Conservation (phyloP, 1,284 basidiomycete genomes). For the Leccinum subrobustum region DNA sequence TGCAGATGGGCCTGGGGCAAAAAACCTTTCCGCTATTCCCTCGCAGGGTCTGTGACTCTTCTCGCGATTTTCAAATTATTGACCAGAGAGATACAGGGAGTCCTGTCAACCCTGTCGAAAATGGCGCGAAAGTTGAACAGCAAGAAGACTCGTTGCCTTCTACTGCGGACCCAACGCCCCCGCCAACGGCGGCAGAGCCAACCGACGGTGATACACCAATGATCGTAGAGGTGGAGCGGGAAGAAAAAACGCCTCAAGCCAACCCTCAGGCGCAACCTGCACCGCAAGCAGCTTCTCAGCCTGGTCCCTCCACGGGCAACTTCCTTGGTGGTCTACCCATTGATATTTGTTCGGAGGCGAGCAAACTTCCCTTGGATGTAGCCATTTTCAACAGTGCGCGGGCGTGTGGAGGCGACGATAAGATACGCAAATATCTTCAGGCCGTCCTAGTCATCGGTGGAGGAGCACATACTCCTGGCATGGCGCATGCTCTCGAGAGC, state of each 20-base stretch:
- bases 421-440: slow-evolving; percentile 86
- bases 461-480: slow-evolving; percentile 69
- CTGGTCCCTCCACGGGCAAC: slow-evolving; percentile 21
- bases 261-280: slow-evolving; percentile 21
- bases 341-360: slow-evolving; percentile 82
- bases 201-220: slow-evolving; percentile 39
- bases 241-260: slow-evolving; percentile 37
- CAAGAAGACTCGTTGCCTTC: slow-evolving; percentile 34
- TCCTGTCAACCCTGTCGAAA: slow-evolving; percentile 25
- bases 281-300: slow-evolving; percentile 18
- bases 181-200: slow-evolving; percentile 26
- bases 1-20: slow-evolving; percentile 21
- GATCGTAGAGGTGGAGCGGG: slow-evolving; percentile 52
- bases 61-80: background rate
- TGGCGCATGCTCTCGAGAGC: slow-evolving; percentile 78
- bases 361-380: slow-evolving; percentile 90
- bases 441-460: slow-evolving; percentile 90
- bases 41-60: slow-evolving; percentile 26
- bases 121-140: slow-evolving; percentile 34
- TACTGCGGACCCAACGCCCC: slow-evolving; percentile 34
- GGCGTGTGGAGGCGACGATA: slow-evolving; percentile 83
- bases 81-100: slow-evolving; percentile 19
- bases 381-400: slow-evolving; percentile 92
- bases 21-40: slow-evolving; percentile 19
- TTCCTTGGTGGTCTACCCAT: slow-evolving; percentile 45